Evolutionary conservation across 805 yeast genomes (phyloP), one percentile per base, ranked within the genome.

Genomic region (Kuraishia molischiana): DNA sequence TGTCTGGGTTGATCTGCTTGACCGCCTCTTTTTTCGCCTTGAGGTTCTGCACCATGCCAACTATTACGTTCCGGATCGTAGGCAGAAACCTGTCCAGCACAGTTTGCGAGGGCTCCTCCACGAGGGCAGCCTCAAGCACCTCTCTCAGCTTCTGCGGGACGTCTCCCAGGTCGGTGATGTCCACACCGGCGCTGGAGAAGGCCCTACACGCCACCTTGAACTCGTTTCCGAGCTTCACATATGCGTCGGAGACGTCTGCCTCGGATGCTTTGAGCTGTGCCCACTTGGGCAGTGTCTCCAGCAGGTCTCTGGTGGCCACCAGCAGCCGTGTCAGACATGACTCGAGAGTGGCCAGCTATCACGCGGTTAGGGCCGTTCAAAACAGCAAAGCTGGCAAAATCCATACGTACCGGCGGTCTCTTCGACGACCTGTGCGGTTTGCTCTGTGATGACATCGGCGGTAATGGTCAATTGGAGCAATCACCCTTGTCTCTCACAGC

Each of bases 211-310:
- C 85, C 3, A 84, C 75, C 47, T 90, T 79, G 66, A 87, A 92
- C 57, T 90, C 97, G 52, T 89, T 92, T 1, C 98, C 98, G 21
- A 92, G 69, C 45, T 77, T 80, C 13, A 92, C 98, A 55, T 86
- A 92, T 3, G 87, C 83, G 49, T 87, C 85, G 2, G 95, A 85
- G 2, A 92, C 97, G 44, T 75, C 85, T 39, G 74, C 74, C 34
- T 89, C 97, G 19, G 79, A 70, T 4, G 85, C 87, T n/a, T 72
- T 68, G 18, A 74, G 76, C 43, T 75, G 69, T 1, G 97, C 89
- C 99, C 99, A 92, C 43, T 77, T 85, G 0, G 94, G 85, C 37
- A 92, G 62, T 14, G 85, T 72, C 49, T 85, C 95, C n/a, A 92
- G 64, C 10, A 90, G 65, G 41, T 85, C 87, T 50, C 90, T 90